Percentiles rank a stretch among this genome's conserved stretches.
These are phyloP conservation scores for Daldinia concentrica DNA, from an alignment of 495 filamentous ascomycete species.

Conservation along the genomic window DNA sequence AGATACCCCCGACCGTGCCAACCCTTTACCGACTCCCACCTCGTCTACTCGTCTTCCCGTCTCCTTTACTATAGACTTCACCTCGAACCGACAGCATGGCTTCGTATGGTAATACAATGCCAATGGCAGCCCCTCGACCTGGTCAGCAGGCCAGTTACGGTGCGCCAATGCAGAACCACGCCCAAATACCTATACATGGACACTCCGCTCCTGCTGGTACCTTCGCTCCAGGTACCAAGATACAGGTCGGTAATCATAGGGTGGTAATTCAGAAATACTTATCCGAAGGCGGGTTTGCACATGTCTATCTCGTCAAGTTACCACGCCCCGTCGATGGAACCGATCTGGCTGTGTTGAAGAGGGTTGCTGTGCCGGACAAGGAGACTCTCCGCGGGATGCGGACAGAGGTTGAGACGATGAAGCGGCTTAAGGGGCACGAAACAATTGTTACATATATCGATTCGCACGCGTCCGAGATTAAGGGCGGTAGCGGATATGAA, in stretches of 20 bases:
- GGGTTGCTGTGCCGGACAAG: conserved; percentile 98
- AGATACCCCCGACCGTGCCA: conserved; percentile 30
- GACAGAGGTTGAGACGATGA: conserved; percentile 99
- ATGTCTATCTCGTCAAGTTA: conserved; percentile 95
- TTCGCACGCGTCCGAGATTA: conserved; percentile 93
- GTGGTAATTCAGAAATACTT: conserved; percentile 98
- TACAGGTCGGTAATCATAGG: conserved; percentile 90
- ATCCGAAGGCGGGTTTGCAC: conserved; percentile 97
- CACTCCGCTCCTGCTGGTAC: conserved; percentile 80
- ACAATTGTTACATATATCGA: conserved; percentile 98
- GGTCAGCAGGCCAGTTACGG: conserved; percentile 50
- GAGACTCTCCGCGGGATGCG: conserved; percentile 93
- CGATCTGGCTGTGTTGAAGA: conserved; percentile 89
- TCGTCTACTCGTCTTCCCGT: conserved; percentile 14
- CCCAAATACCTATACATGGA: conserved; percentile 45
- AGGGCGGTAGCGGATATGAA: conserved; percentile 93
- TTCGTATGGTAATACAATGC: conserved; percentile 56
- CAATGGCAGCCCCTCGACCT: conserved; percentile 47
- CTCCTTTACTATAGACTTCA: conserved; percentile 5
- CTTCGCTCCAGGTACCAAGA: conserved; percentile 91
- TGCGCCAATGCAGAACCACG: conserved; percentile 44
- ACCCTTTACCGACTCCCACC: conserved; percentile 37
- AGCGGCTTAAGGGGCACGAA: conserved; percentile 93
- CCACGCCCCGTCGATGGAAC: conserved; percentile 79
- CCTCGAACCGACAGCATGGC: conserved; percentile 48